Evolutionary conservation across 2,329 filamentous ascomycete species (phyloP), one percentile per base, ranked within the genome.

Genomic region (Colletotrichum sp.): DNA sequence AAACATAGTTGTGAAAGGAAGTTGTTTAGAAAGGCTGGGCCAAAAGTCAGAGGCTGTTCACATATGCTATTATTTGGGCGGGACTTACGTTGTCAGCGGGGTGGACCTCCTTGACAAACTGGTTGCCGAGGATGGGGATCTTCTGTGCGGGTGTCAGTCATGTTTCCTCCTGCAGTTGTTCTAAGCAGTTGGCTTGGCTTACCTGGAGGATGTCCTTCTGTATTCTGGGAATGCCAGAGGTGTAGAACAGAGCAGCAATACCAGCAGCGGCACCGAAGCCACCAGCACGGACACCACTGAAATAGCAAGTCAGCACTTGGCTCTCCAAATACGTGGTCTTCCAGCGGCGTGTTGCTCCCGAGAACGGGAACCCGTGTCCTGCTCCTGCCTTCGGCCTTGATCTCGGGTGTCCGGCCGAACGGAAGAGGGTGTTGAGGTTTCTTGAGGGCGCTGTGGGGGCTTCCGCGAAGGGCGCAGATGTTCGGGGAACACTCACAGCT

Each of bases 51-150:
- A 67, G 26, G 1, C 4, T 12, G 15, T 10, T 8, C 16, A n/a
- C 8, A 4, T 5, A 30, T 10, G 18, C 24, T 15, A 39, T 18
- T 30, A 9, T 15, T 2, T 22, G 30, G 34, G 16, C 8, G 22
- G 30, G 13, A 88, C 91, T 86, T 80, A 93, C 91, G 85, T 92
- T 93, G 85, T 93, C 92, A 76, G 91, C 90, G 75, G 91, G 86
- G 79, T 90, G 88, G 79, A 90, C 80, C 81, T 91, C 86, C 83
- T 89, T 88, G 80, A 87, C 80, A 83, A 88, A 93, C 84, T 87
- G 85, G 65, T 80, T 77, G 78, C 88, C 88, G 75, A 93, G 78
- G 79, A 90, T 77, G 78, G 92, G 92, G 24, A 93, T 78, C 84
- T 91, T 90, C 90, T 92, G 78, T 26, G 60, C 32, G 22, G 28